Base-by-base conservation (phyloP, 163 green algal species). In the Prototheca wickerhamii region DNA sequence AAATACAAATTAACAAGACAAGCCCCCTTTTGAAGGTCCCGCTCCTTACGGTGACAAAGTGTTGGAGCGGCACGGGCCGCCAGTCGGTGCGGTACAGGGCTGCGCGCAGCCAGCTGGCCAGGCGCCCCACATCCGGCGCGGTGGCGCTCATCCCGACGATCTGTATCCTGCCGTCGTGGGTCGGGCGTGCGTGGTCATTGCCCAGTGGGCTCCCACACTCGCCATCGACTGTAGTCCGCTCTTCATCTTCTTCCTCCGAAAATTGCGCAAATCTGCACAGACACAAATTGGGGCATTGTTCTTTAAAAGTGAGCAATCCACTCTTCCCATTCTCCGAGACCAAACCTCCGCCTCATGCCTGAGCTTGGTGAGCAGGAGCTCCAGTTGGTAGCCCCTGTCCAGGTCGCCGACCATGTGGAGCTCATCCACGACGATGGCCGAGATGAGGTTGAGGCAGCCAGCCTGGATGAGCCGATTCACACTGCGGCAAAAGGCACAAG, bases 291-390 rank as follows among this genome's bases (percentile, higher is more conserved):
- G 18, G 33, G 18, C 52, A 71, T 15, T 46, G 10, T 46, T 8
- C 37, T 46, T 15, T 8, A n/a, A n/a, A n/a, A n/a, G n/a, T n/a
- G n/a, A n/a, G n/a, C n/a, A n/a, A n/a, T n/a, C 37, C 37, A 12
- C 12, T 15, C 37, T 46, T 46, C 10, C 12, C 37, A 46, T 46
- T 46, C 10, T 8, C 8, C 37, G 37, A 8, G 10, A 8, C 10
- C 37, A 46, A 8, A 12, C 10, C 37, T 15, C 10, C 37, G 10
- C 20, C 10, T 26, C 21, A 51, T 51, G 59, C 25, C 79, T 67
- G 55, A 99, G 77, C 77, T 98, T 99, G 55, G 91, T 96, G 21
- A 99, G 82, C 73, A 99, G 74, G 23, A 97, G 84, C 82, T 99
- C 93, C 71, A 98, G 79, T 61, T 94, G 76, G 72, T 93, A 94